Percentiles rank a stretch among this genome's conserved stretches.
Conservation (phyloP, 202 grass and related monocot species). For the Schoenoplectus triqueter region DNA sequence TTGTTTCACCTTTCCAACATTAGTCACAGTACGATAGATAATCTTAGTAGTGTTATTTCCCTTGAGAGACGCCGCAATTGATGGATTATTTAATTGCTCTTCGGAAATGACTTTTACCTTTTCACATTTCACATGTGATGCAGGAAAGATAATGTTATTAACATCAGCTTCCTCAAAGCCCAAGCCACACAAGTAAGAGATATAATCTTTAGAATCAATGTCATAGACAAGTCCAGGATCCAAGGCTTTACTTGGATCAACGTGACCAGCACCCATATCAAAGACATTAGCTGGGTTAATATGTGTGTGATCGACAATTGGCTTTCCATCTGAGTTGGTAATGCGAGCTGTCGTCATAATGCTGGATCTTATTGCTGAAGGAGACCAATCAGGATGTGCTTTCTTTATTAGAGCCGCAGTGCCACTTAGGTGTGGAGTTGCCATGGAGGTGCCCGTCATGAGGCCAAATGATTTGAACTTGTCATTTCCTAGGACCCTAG, state of each 20-base stretch:
- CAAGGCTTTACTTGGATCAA: conserved; percentile 35
- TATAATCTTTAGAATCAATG: conserved; percentile 26
- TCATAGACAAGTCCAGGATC: conserved; percentile 45
- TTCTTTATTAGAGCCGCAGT: conserved; percentile 13
- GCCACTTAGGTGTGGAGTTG: conserved; percentile 21
- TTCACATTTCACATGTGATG: conserved; percentile 4
- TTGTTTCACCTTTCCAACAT: background rate
- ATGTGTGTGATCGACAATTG: conserved; percentile 15
- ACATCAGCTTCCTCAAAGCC: conserved; percentile 10
- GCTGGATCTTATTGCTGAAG: conserved; percentile 5
- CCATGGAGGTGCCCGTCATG: conserved; percentile 29
- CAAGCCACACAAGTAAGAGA: conserved; percentile 36
- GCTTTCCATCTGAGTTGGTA: conserved; percentile 11
- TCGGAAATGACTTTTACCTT: background rate
- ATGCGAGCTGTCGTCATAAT: conserved; percentile 29
- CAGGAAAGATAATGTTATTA: conserved; percentile 24
- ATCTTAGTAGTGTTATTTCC: background rate
- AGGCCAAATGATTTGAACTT: background rate
- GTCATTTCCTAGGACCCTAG: background rate
- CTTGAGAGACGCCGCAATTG: conserved; percentile 9
- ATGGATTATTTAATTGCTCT: conserved; percentile 33
- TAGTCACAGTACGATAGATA: conserved; percentile 32
- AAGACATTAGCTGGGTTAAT: conserved; percentile 26
- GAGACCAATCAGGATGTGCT: conserved; percentile 11
- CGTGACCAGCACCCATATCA: conserved; percentile 39